These are phyloP conservation scores for Malus hybrid DNA, from an alignment of 331 rosid genomes.

Conservation along the genomic window DNA sequence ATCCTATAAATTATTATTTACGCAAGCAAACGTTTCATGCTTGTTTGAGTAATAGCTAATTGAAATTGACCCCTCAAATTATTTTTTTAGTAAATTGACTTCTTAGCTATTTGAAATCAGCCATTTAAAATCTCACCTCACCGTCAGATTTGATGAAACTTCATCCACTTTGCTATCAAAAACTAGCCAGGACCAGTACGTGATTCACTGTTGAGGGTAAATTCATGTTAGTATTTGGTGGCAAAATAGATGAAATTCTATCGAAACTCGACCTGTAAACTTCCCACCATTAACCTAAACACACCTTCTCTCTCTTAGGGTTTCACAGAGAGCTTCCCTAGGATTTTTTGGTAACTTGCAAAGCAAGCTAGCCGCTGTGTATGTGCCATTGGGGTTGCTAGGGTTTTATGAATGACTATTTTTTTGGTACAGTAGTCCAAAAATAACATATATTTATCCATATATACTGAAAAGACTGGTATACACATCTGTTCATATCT, in stretches of 20 bases:
- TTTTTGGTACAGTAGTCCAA: background rate
- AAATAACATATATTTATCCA: background rate
- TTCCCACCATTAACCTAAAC: background rate
- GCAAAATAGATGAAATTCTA: too few relatives aligned
- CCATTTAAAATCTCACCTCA: too few relatives aligned
- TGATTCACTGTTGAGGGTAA: too few relatives aligned
- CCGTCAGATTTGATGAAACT: too few relatives aligned
- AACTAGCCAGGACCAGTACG: rapidly evolving
- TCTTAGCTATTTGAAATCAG: background rate
- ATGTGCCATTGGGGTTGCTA: background rate
- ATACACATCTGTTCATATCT: background rate
- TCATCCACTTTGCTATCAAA: too few relatives aligned
- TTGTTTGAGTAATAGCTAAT: too few relatives aligned
- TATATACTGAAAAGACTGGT: background rate
- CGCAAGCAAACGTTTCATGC: too few relatives aligned
- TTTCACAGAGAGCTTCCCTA: conserved; percentile 24
- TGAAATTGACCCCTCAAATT: rapidly evolving
- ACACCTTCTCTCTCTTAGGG: conserved; percentile 33
- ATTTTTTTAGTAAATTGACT: too few relatives aligned
- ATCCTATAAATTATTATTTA: background rate
- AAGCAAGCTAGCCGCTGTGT: background rate
- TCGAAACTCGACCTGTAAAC: too few relatives aligned
- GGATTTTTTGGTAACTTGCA: background rate
- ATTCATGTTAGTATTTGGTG: too few relatives aligned
- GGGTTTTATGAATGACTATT: background rate